Evolutionary conservation across 331 rosid genomes (phyloP).

Genomic region (Dryas integrifolia): DNA sequence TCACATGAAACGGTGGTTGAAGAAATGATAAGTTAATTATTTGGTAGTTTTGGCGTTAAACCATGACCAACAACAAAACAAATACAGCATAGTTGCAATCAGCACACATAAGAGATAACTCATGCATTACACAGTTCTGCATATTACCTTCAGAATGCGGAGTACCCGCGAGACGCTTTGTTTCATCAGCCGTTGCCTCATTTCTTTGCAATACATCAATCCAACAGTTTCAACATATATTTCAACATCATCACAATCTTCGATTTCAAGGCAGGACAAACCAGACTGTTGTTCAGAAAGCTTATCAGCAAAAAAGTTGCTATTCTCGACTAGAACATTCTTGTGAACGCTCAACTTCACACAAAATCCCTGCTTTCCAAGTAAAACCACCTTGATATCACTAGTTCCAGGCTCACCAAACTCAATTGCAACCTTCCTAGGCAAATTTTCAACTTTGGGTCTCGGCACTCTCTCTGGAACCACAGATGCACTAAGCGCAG

Average conservation of each 20-base stretch:
- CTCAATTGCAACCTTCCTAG: constrained; percentile 89
- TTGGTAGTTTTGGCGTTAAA: not conserved
- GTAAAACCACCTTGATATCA: constrained; percentile 63
- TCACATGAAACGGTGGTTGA: not conserved
- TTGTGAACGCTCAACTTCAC: constrained; percentile 81
- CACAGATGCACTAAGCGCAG: constrained; percentile 41
- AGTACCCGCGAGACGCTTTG: constrained; percentile 78
- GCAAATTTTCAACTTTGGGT: constrained; percentile 63
- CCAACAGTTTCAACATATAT: constrained; percentile 87
- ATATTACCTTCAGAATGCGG: constrained; percentile 74
- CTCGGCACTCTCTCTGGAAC: constrained; percentile 56
- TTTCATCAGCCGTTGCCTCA: constrained; percentile 80
- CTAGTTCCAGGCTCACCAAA: constrained; percentile 90
- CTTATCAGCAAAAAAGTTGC: constrained; percentile 64
- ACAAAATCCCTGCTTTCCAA: constrained; percentile 88
- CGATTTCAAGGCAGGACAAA: constrained; percentile 56
- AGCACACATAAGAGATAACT: not conserved
- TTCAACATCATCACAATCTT: constrained; percentile 87
- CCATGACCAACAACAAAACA: not conserved
- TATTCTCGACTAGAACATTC: constrained; percentile 57
- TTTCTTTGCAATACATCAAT: constrained; percentile 89
- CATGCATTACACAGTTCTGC: constrained; percentile 12
- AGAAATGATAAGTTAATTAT: not conserved
- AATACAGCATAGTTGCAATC: constrained; percentile 11
- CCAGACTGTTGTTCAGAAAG: constrained; percentile 47